Evolutionary conservation across 2,329 filamentous ascomycete genomes (phyloP).

Genomic region (Orbilia ellipsospora): DNA sequence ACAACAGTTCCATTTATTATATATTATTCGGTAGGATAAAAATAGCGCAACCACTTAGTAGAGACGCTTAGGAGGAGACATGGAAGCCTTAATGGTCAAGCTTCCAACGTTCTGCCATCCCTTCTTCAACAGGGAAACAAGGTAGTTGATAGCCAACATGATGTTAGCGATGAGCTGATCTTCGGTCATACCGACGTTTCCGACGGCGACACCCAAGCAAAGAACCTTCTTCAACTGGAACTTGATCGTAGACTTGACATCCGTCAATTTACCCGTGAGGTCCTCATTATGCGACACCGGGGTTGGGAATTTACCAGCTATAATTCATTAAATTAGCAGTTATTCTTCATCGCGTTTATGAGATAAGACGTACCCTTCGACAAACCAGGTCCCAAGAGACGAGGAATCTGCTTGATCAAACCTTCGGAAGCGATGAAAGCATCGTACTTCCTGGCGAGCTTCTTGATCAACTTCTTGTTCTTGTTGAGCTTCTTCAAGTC

Average conservation of each 20-base stretch:
- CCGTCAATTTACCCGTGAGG: constrained; percentile 92
- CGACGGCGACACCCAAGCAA: constrained; percentile 99
- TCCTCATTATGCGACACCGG: constrained; percentile 97
- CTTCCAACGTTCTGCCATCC: constrained; percentile 99
- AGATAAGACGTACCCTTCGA: constrained; percentile 78
- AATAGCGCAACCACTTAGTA: constrained; percentile 74
- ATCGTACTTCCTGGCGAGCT: constrained; percentile 99
- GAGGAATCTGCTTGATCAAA: constrained; percentile 99
- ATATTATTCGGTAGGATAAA: constrained; percentile 10
- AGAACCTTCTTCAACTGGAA: constrained; percentile 99
- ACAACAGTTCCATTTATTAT: constrained; percentile 11
- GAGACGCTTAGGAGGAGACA: constrained; percentile 97
- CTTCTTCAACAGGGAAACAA: constrained; percentile 99
- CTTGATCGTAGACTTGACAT: constrained; percentile 99
- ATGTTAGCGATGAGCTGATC: constrained; percentile 98
- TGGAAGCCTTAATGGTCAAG: constrained; percentile 99
- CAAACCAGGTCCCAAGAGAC: constrained; percentile 98
- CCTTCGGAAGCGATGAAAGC: constrained; percentile 97
- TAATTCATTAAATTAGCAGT: constrained; percentile 58
- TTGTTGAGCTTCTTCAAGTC: constrained; percentile 99
- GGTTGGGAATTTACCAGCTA: constrained; percentile 99
- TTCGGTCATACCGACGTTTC: constrained; percentile 96
- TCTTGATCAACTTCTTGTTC: constrained; percentile 99
- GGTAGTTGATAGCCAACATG: constrained; percentile 99
- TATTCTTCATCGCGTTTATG: constrained; percentile 55